Base-by-base conservation (phyloP, 2,329 filamentous ascomycete genomes). In the Rutstroemia sp. region DNA sequence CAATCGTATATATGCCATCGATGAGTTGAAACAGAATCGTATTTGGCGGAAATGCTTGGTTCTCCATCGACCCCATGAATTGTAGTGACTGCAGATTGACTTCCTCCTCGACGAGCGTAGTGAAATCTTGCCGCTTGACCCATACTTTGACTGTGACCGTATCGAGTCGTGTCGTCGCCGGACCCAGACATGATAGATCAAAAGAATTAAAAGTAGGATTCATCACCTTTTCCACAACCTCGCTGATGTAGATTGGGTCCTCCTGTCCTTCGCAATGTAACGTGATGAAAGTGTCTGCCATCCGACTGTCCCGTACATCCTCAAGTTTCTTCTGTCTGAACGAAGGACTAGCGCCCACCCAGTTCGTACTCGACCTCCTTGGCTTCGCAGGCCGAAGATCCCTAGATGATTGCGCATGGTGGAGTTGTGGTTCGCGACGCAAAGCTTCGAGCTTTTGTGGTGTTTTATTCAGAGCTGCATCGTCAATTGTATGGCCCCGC, bases 121-220 rank as follows among this genome's bases (percentile, higher is more conserved):
- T 64, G 73, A 80, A 78, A 49, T 76, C 68, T 61, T 81, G 67
- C 70, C 69, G 76, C 68, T 71, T 82, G 64, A 84, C 82, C 91
- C 91, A 97, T 27, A 96, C 69, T 61, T 83, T 86, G 44, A 96
- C 72, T 0, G 76, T 83, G 21, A 95, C 67, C 16, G 75, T 74
- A 51, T 88, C 81, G 4, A 79, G 74, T 56, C 91, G 81, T 8
- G 87, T 86, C 21, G 91, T 76, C 2, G 73, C 69, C 0, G 87
- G 80, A 0, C 80, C 82, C 60, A 79, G 83, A 5, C 77, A 72
- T 23, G 80, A 79, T 5, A 96, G 78, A 60, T 95, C 87, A 69
- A 96, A 95, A 69, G 88, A 87, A 45, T 83, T 83, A 69, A 96
- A 97, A 65, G 87, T 90, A 61, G 94, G 94, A 70, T 96, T 96